Base-by-base conservation (phyloP, 148 eudicot genomes). In the Rhododendron griersonianum region DNA sequence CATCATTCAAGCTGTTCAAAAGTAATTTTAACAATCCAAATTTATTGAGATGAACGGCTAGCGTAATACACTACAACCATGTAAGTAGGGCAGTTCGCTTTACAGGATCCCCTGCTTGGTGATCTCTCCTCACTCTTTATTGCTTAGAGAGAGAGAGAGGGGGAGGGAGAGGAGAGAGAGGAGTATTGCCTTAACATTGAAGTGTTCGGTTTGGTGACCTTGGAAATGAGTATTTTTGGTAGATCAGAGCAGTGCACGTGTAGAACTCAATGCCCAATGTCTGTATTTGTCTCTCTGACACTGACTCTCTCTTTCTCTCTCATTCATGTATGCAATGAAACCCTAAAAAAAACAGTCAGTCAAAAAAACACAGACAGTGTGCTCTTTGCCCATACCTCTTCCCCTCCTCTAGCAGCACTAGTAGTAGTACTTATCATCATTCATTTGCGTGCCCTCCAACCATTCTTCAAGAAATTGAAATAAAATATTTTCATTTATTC, bases 191-290 rank as follows among this genome's bases (percentile, higher is more conserved):
- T 53, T 86, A 44, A 53, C 30, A 69, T 57, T 37, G 48, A 84
- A 77, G 74, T 14, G 67, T 57, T 19, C 41, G 51, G 84, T 83
- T 55, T 61, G 75, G 84, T 83, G 83, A 81, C 91, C 87, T 89
- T 83, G 91, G 78, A 89, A 89, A 89, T 67, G 86, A 81, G 67
- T 88, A 55, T 81, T 82, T 89, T 30, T 71, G 37, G 76, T 30
- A 30, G 39, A 71, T 84, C 74, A 87, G 84, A 85, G 86, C 84
- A 81, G 78, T 69, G 91, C 91, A 89, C 88, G 91, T 89, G 91
- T 85, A 87, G 37, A 78, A 82, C 88, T 47, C 78, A 74, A 30
- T n/a, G 33, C 80, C 65, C 83, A 87, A 78, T 51, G 78, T 44
- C 33, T 51, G 78, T 44, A 14, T 25, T 48, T 71, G n/a, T 37